Evolutionary conservation across 441 rosid genomes (phyloP), one percentile per base, ranked within the genome.

Genomic region (Pelargonium cotyledonis): DNA sequence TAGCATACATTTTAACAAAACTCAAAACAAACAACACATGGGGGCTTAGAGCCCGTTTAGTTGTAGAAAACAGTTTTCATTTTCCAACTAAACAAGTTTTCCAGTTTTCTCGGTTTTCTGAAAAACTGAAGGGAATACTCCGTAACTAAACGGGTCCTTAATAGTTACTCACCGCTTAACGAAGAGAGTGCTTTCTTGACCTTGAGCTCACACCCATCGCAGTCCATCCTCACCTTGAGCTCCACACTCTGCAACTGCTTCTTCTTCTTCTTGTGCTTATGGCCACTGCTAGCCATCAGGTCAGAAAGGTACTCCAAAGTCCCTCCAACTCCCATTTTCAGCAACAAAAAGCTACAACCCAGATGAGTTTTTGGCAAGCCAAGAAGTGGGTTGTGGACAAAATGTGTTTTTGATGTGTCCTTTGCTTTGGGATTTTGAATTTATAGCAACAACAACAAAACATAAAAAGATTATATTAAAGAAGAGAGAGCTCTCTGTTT

Each of bases 131-230:
- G n/a, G n/a, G n/a, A n/a, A n/a, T n/a, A n/a, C n/a, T n/a, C n/a
- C 2, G 5, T 1, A 16, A 49, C 26, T 23, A 23, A 49, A 14
- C 14, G 57, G 5, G 57, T 12, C 26, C 26, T 49, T n/a, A n/a
- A n/a, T 49, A 5, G 57, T 6, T 5, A 41, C 72, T 68, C 79
- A 91, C 97, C 98, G 68, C 79, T 87, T 15, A 94, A 60, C 61
- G 98, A 91, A 80, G 95, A 86, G 23, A 93, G 85, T 65, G 92
- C 78, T 12, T 91, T 91, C 83, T 86, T 94, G 81, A 94, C 85
- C 81, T 94, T 94, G 67, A 86, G 96, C 77, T 86, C 98, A 74
- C 98, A 94, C 55, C 98, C 98, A 85, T 89, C 98, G 80, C 98
- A 94, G 73, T 94, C 98, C 96, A 94, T 94, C 70, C 89, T 87